Percentiles rank a stretch among this genome's conserved stretches.
Conservation (phyloP, 441 rosid species). For the Sinapis alba region DNA sequence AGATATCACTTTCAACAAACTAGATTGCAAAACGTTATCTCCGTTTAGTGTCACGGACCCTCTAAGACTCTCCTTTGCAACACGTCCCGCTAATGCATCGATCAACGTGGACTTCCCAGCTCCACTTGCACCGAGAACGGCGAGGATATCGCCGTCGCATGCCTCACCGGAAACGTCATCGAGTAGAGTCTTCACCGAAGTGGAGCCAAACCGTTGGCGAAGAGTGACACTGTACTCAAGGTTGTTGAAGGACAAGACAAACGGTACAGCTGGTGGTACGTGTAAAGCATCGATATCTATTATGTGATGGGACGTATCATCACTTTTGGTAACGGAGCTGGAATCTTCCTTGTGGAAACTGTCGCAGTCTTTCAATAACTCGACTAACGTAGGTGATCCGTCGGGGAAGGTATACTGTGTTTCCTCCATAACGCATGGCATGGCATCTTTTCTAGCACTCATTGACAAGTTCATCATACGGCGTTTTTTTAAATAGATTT, state of each 20-base stretch:
- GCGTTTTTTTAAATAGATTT: neutral
- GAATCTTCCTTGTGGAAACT: constrained; percentile 29
- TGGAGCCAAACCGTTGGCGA: neutral
- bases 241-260: constrained; percentile 25
- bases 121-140: constrained; percentile 2
- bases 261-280: constrained; percentile 16
- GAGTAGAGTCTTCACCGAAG: constrained; percentile 1
- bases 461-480: constrained; percentile 2
- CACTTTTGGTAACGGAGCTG: neutral
- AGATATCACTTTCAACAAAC: constrained; percentile 75
- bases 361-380: constrained; percentile 28
- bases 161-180: neutral
- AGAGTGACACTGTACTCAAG: constrained; percentile 7
- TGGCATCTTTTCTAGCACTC: neutral
- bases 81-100: constrained; percentile 83
- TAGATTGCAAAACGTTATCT: constrained; percentile 63
- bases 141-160: constrained; percentile 2
- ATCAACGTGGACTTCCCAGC: constrained; percentile 50
- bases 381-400: constrained; percentile 29
- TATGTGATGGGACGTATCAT: constrained; percentile 14
- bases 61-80: constrained; percentile 68
- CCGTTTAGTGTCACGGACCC: constrained; percentile 68
- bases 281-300: constrained; percentile 28
- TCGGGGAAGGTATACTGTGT: neutral
- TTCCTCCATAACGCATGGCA: constrained; percentile 18